phyloP scores from a whole-genome alignment of 164 flowering plant species.

The Stephania yunnanensis region DNA sequence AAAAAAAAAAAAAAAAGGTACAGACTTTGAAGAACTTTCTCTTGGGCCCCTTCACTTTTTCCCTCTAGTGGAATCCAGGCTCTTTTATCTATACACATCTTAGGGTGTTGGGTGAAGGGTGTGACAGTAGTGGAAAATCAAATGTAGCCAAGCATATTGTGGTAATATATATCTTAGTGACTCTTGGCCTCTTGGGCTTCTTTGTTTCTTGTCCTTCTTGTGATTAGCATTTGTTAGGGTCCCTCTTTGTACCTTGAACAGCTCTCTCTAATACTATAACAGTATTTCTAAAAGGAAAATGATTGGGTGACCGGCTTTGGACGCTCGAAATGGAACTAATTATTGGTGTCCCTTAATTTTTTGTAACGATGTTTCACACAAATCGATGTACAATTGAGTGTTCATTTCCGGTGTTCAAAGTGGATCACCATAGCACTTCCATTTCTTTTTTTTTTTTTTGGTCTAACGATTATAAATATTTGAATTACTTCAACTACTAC shows the following conservation, averaged over 20 bases:
- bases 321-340: no score
- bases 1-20: neutral
- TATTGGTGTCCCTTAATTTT: no score
- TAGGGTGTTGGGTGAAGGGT: neutral
- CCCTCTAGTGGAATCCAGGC: slow-evolving; percentile 16
- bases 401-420: no score
- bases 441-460: no score
- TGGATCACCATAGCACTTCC: no score
- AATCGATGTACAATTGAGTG: no score
- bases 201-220: slow-evolving; percentile 13
- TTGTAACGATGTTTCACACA: no score
- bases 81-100: neutral
- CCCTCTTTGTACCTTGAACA: slow-evolving; percentile 9
- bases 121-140: neutral
- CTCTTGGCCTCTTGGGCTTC: slow-evolving; percentile 10
- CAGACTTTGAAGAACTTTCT: slow-evolving; percentile 13
- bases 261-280: neutral
- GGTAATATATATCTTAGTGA: neutral
- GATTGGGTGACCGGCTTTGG: no score
- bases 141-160: neutral
- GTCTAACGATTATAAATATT: no score
- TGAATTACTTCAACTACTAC: no score
- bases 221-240: slow-evolving; percentile 12
- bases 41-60: slow-evolving; percentile 12
- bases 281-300: neutral